Percentiles rank a stretch among this genome's conserved stretches.
These are phyloP conservation scores for Keithomyces neogunnii DNA, from an alignment of 2,329 filamentous ascomycete genomes.

Conservation along the genomic window DNA sequence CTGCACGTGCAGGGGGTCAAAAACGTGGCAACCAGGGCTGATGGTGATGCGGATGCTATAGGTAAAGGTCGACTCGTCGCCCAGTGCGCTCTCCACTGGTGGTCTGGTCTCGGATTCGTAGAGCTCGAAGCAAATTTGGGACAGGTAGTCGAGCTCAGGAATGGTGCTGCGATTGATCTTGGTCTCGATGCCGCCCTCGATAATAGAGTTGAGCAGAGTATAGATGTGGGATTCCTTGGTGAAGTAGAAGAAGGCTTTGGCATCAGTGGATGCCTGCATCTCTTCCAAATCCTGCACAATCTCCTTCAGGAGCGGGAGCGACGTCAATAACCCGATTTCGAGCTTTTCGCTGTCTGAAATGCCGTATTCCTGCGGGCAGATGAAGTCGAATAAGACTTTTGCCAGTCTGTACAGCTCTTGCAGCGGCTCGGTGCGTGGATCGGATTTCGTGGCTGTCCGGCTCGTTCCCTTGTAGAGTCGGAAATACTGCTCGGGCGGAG, in stretches of 20 bases:
- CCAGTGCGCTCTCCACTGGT: constrained; percentile 25
- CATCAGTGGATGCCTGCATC: constrained; percentile 88
- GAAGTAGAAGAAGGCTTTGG: constrained; percentile 97
- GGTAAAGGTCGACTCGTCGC: constrained; percentile 66
- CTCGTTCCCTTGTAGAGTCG: constrained; percentile 75
- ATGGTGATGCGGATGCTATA: constrained; percentile 97
- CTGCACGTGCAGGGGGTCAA: constrained; percentile 92
- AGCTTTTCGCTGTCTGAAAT: constrained; percentile 94
- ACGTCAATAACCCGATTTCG: constrained; percentile 94
- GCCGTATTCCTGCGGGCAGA: constrained; percentile 96
- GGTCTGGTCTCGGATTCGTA: constrained; percentile 84
- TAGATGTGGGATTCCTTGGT: constrained; percentile 99
- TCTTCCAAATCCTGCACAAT: constrained; percentile 96
- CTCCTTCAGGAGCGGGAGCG: constrained; percentile 85
- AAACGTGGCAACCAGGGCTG: constrained; percentile 91
- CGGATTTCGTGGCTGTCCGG: constrained; percentile 61
- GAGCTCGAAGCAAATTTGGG: constrained; percentile 94
- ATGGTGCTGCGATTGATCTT: constrained; percentile 95
- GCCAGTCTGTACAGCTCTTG: constrained; percentile 88
- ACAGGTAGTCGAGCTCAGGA: constrained; percentile 93
- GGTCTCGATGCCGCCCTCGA: constrained; percentile 92
- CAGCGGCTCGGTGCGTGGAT: constrained; percentile 77
- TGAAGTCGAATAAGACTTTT: constrained; percentile 96
- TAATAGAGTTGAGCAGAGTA: constrained; percentile 92
- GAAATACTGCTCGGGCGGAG: constrained; percentile 69